Percentiles rank a stretch among this genome's conserved stretches.
Evolutionary conservation across 768 basidiomycete genomes (phyloP).

Genomic region (Rhodotorula diobovata): DNA sequence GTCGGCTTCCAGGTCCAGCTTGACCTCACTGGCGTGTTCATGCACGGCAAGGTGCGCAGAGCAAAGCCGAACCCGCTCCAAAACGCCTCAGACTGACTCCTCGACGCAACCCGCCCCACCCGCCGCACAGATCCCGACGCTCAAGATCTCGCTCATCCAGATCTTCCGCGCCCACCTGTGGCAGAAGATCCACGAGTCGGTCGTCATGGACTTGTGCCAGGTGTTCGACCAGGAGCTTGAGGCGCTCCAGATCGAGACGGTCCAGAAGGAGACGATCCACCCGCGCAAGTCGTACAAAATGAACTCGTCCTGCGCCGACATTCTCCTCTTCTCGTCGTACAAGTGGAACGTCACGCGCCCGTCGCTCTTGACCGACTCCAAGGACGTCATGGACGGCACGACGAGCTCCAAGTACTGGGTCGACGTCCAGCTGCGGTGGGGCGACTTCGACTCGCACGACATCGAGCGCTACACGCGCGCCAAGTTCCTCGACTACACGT

Average conservation of each 20-base stretch:
- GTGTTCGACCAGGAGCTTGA: conserved; percentile 99
- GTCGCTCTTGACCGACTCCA: conserved; percentile 89
- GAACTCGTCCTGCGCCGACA: conserved; percentile 99
- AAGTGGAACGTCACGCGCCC: conserved; percentile 97
- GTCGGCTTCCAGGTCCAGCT: conserved; percentile 99
- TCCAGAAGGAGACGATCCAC: conserved; percentile 99
- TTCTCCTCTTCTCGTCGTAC: conserved; percentile 80
- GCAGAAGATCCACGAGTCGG: conserved; percentile 81
- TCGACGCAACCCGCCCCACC: no score
- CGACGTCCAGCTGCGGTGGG: conserved; percentile 74
- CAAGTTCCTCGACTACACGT: conserved; percentile 90
- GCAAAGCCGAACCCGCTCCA: no score
- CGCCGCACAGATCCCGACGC: conserved; percentile 84
- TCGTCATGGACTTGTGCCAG: conserved; percentile 65
- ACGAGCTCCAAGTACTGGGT: conserved; percentile 96
- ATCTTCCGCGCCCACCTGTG: conserved; percentile 99
- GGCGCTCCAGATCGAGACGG: conserved; percentile 95
- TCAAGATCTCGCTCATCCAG: conserved; percentile 98
- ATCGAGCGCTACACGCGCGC: conserved; percentile 98
- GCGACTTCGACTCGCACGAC: conserved; percentile 98
- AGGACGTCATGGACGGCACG: conserved; percentile 94
- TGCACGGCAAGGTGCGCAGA: conserved; percentile 1
- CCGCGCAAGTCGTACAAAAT: conserved; percentile 99
- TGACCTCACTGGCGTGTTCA: conserved; percentile 95
- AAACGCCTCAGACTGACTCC: neutral